phyloP scores from a whole-genome alignment of 441 rosid species.

The Erysimum cheiri region DNA sequence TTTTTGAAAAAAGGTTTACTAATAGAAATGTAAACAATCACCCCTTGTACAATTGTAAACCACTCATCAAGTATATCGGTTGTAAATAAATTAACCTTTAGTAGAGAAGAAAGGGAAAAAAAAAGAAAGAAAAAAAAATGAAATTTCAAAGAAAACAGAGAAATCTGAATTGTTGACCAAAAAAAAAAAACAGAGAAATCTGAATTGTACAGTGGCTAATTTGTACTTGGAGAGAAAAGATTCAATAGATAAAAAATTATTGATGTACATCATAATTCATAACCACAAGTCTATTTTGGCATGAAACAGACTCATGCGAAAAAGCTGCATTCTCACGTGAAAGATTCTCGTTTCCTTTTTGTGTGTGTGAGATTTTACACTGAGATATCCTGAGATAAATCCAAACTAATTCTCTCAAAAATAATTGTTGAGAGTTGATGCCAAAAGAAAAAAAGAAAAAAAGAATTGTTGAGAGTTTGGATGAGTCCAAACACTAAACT shows the following conservation, averaged over 20 bases:
- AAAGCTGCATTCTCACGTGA: slow-evolving; percentile 42
- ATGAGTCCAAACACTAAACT: no score
- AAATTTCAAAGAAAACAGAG: background rate
- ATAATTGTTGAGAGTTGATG: background rate
- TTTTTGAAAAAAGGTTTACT: background rate
- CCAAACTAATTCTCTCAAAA: background rate
- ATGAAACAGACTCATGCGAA: slow-evolving; percentile 18
- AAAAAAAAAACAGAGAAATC: background rate
- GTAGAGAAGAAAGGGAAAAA: background rate
- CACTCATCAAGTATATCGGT: background rate
- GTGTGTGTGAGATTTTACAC: background rate
- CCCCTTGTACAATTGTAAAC: background rate
- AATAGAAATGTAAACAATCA: background rate
- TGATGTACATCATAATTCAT: slow-evolving; percentile 5
- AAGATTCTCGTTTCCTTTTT: slow-evolving; percentile 22
- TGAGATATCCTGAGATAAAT: background rate
- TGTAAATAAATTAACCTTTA: background rate
- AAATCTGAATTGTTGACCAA: slow-evolving; percentile 19
- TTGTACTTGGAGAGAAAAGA: background rate
- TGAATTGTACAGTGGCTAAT: slow-evolving; percentile 8
- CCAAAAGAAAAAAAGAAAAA: no score
- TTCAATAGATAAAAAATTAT: background rate
- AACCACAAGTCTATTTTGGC: slow-evolving; percentile 7
- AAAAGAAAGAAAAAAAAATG: background rate
- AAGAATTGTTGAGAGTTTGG: background rate